Evolutionary conservation across 2,329 filamentous ascomycete species (phyloP).

Genomic region (Mollisia scopiformis): DNA sequence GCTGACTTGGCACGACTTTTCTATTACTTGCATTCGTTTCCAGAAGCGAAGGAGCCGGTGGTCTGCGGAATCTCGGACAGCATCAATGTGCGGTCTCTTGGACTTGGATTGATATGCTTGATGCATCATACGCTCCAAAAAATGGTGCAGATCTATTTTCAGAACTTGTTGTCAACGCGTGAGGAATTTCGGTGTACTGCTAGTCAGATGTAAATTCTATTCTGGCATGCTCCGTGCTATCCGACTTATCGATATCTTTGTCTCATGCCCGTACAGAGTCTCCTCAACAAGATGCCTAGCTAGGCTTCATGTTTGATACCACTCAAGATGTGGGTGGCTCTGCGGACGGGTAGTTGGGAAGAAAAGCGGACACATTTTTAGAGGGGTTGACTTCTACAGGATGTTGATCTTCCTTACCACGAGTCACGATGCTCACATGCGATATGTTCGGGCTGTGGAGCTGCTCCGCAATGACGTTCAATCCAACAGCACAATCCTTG

Average conservation of each 20-base stretch:
- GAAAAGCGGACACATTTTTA: no score
- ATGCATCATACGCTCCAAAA: background rate
- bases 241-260: conserved; percentile 27
- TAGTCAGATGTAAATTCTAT: conserved; percentile 44
- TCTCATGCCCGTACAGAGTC: no score
- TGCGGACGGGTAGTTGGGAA: no score
- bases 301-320: conserved; percentile 42
- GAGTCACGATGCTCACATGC: conserved; percentile 17
- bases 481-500: conserved; percentile 19
- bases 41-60: conserved; percentile 6
- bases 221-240: conserved; percentile 31
- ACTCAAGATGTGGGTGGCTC: conserved; percentile 49
- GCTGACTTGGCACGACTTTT: conserved; percentile 26
- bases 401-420: conserved; percentile 18
- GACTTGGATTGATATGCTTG: conserved; percentile 36
- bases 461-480: conserved; percentile 17
- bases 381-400: background rate
- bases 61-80: background rate
- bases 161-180: conserved; percentile 10
- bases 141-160: background rate
- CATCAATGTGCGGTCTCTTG: conserved; percentile 31
- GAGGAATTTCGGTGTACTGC: conserved; percentile 37
- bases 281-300: no score
- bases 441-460: conserved; percentile 17
- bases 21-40: conserved; percentile 47